Evolutionary conservation across 345 rosid genomes (phyloP), one percentile per base, ranked within the genome.

Genomic region (Citrus trifoliata): DNA sequence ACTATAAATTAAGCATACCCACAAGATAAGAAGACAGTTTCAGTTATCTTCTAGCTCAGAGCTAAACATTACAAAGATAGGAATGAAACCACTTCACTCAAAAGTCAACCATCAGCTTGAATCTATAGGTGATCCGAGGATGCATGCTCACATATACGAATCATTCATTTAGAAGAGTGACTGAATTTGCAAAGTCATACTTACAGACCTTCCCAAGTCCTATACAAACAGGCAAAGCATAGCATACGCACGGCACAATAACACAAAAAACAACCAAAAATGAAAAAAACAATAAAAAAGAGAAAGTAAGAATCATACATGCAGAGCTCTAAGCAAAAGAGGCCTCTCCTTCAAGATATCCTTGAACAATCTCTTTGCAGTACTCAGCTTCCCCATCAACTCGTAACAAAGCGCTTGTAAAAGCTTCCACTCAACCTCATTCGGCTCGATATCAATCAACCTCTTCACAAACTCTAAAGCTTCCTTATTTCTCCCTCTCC

Each of bases 371-470:
- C 89, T 86, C 81, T 89, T 92, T 16, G 99, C 92, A 64, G 80
- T 86, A 67, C 88, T 86, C 69, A 95, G 76, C 67, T 91, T 81
- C 61, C 95, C 97, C 93, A 91, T 83, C 56, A 87, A 86, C 79
- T 95, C 98, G 70, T 91, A 90, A 73, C 96, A 95, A 79, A 95
- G 87, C 24, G 97, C 98, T 86, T 91, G 87, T 78, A 95, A 78
- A 59, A 95, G 93, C 90, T 89, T 95, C 99, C 97, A 95, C 66
- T 95, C 99, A 12, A 91, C 90, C 79, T 92, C 97, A 60, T 81
- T 55, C 21, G 95, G 96, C 82, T 90, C 93, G 25, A 87, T 80
- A 25, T 86, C 85, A 64, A 89, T 88, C 78, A 95, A 81, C 78
- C 82, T 90, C 86, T 89, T 87, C 76, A 93, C 91, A 78, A 75